Base-by-base conservation (phyloP, 768 basidiomycete genomes). In the Mycena filopes region DNA sequence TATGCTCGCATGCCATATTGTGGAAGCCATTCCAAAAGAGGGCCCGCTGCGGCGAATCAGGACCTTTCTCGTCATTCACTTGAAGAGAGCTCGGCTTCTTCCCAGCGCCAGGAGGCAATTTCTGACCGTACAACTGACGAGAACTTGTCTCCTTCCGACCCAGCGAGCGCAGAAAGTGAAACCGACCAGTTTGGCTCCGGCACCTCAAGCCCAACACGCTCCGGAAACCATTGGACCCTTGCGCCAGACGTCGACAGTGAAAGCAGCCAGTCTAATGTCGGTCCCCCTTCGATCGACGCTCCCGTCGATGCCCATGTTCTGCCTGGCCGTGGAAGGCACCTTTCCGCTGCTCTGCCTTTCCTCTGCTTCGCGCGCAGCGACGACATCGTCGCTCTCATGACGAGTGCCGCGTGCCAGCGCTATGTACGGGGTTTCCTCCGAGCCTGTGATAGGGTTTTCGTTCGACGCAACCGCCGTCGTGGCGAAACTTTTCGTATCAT, bases 351-450 rank as follows among this genome's bases (percentile, higher is more conserved):
- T 3, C 54, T 45, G 16, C 55, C 63, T 3, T 38, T 64, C 29
- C 29, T 63, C 10, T 56, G 55, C 20, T 23, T 56, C 15, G 48
- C 62, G 28, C 49, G 46, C 38, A 16, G 1, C 25, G 36, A 64
- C 11, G 43, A 51, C 42, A 46, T 53, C 20, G 16, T 36, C 33
- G 63, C 58, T 43, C 63, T 64, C 36, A 46, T 57, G 49, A 26
- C 43, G 20, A 64, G 55, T 21, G 43, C 40, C 20, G 63, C 63
- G 28, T 64, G 49, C n/a, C 63, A 64, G 36, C 48, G 63, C 8
- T 20, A 28, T 42, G 63, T 54, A 10, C 48, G 55, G 62, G 62
- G 51, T 8, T 47, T 62, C 28, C 6, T n/a, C 40, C 8, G 28
- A 28, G 38, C 61, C 61, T 29, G 47, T 13, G 28, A 20, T 55